Percentiles rank a stretch among this genome's conserved stretches.
Conservation (phyloP, 441 rosid genomes). For the Adansonia madagascariensis region DNA sequence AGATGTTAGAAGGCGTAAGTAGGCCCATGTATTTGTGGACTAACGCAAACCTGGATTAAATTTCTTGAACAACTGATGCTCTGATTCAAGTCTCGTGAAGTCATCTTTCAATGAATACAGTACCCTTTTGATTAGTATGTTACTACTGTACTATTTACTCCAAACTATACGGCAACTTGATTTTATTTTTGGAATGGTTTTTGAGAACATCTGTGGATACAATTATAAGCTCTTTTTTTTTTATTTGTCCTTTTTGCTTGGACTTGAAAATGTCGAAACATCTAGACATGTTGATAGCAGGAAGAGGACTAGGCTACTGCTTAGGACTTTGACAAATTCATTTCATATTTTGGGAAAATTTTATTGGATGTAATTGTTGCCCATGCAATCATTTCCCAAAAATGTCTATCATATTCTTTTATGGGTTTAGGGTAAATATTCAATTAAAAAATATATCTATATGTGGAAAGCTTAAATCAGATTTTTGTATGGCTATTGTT, state of each 20-base stretch:
- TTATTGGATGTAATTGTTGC: too few relatives aligned
- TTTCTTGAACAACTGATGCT: background rate
- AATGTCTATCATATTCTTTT: too few relatives aligned
- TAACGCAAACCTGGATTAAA: background rate
- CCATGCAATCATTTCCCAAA: too few relatives aligned
- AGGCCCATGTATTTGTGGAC: slow-evolving; percentile 39
- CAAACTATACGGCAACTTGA: background rate
- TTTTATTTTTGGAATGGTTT: background rate
- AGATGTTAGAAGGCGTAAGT: slow-evolving; percentile 36
- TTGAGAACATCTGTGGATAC: background rate
- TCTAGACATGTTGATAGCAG: slow-evolving; percentile 1
- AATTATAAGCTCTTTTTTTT: slow-evolving; percentile 1
- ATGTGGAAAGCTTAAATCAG: too few relatives aligned
- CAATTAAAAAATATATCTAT: too few relatives aligned
- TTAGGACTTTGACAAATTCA: background rate
- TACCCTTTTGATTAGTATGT: background rate
- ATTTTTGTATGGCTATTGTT: too few relatives aligned
- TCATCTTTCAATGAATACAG: background rate
- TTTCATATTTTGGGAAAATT: background rate
- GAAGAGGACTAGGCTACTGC: background rate
- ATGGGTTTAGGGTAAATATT: too few relatives aligned
- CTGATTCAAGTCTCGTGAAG: background rate
- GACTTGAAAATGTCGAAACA: background rate
- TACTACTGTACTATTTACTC: background rate
- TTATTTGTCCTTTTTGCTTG: background rate